Evolutionary conservation across 202 grass and related monocot genomes (phyloP).

Genomic region (Setaria viridis): DNA sequence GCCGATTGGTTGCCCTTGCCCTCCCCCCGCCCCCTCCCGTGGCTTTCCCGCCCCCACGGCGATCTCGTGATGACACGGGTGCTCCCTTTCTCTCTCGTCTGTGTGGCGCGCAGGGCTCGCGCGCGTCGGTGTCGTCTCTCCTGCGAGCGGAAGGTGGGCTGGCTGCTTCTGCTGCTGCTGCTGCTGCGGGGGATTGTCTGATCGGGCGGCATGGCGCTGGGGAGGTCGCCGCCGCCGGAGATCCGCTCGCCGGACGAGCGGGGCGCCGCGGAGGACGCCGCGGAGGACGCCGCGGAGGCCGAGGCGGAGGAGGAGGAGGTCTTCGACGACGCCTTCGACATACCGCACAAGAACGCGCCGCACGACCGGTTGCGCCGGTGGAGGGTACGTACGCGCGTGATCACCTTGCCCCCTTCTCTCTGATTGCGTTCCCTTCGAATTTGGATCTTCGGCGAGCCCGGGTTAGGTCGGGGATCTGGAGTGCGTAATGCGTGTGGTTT

Average conservation of each 20-base stretch:
- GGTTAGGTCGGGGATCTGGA: neutral
- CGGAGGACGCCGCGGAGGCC: neutral
- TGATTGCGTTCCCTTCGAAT: neutral
- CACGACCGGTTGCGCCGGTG: conserved; percentile 74
- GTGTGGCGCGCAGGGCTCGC: neutral
- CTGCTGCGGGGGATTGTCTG: neutral
- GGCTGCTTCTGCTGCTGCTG: neutral
- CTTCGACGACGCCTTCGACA: conserved; percentile 80
- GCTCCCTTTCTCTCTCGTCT: neutral
- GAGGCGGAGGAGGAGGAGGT: conserved; percentile 50
- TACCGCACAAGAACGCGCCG: conserved; percentile 87
- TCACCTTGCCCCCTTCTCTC: neutral
- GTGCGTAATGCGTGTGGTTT: neutral
- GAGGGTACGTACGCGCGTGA: conserved; percentile 76
- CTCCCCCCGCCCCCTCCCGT: neutral
- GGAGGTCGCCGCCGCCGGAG: conserved; percentile 53
- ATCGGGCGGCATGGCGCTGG: conserved; percentile 36
- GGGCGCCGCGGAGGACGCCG: conserved; percentile 12
- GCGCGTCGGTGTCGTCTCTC: conserved; percentile 54
- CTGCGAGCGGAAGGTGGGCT: conserved; percentile 27
- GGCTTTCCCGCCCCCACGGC: neutral
- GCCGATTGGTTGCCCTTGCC: neutral
- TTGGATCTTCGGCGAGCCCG: neutral
- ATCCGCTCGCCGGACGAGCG: conserved; percentile 48
- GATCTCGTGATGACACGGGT: conserved; percentile 11